These are phyloP conservation scores for Aspergillus oerlinghausenensis DNA, from an alignment of 2,329 filamentous ascomycete genomes.

Conservation along the genomic window DNA sequence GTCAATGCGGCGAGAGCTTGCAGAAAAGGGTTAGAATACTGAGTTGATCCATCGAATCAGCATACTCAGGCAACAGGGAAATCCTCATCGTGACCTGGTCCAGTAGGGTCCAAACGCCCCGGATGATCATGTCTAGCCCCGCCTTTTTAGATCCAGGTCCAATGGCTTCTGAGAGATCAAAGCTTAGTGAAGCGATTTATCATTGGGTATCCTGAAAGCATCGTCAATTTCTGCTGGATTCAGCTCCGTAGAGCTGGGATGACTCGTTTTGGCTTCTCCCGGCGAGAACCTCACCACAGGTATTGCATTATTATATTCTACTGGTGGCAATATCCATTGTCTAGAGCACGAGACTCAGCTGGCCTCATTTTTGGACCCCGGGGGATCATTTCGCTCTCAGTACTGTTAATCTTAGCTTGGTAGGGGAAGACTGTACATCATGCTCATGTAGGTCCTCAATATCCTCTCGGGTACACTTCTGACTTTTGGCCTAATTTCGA, in stretches of 20 bases:
- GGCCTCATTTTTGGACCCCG: neutral
- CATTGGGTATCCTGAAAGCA: conserved; percentile 15
- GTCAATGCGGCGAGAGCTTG: neutral
- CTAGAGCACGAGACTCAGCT: neutral
- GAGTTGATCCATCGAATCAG: neutral
- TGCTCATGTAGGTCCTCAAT: neutral
- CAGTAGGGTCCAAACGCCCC: neutral
- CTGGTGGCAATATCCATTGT: neutral
- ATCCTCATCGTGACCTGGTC: neutral
- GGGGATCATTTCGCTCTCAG: neutral
- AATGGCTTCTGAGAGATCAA: conserved; percentile 2
- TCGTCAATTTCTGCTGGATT: conserved; percentile 5
- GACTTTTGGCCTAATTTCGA: neutral
- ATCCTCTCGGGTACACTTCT: neutral
- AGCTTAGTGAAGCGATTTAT: conserved; percentile 3
- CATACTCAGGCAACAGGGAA: neutral
- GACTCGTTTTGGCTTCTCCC: neutral
- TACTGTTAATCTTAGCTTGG: neutral
- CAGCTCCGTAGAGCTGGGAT: neutral
- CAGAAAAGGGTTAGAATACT: conserved; percentile 1
- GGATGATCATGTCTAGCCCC: conserved; percentile 10
- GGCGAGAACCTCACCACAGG: neutral
- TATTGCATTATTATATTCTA: neutral
- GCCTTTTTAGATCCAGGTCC: neutral
- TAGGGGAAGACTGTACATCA: neutral